A percentile compares a stretch with the other conserved stretches of the same genome.
Evolutionary conservation across 805 yeast genomes (phyloP).

Genomic region (Lachancea thermotolerans): DNA sequence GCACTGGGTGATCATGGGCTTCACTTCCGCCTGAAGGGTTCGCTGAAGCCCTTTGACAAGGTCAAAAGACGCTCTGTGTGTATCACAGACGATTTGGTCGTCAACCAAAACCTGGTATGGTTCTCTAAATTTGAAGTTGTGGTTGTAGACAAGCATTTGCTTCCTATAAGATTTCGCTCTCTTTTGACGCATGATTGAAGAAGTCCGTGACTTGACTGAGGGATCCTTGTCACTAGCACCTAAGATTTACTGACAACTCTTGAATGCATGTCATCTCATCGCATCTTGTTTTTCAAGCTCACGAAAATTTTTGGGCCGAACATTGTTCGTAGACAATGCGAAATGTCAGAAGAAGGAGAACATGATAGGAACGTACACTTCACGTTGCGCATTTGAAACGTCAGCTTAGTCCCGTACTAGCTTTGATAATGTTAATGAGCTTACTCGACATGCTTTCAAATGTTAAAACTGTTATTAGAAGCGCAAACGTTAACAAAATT

Average conservation of each 20-base stretch:
- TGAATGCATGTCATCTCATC: constrained; percentile 13
- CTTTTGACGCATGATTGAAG: constrained; percentile 74
- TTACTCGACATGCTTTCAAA: too few species aligned
- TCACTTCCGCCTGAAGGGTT: constrained; percentile 78
- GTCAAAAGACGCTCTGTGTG: constrained; percentile 64
- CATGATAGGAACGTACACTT: background rate
- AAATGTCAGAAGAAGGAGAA: background rate
- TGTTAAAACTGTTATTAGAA: too few species aligned
- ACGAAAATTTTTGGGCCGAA: constrained; percentile 3
- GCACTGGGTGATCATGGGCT: constrained; percentile 93
- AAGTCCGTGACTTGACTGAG: background rate
- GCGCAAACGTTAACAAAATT: too few species aligned
- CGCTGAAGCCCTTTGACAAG: constrained; percentile 72
- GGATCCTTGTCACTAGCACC: background rate
- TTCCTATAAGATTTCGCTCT: constrained; percentile 91
- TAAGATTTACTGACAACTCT: background rate
- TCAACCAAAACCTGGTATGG: constrained; percentile 91
- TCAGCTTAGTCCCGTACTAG: too few species aligned
- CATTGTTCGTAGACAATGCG: background rate
- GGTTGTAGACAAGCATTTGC: constrained; percentile 78
- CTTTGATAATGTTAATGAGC: too few species aligned
- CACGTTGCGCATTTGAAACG: too few species aligned
- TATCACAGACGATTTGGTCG: constrained; percentile 62
- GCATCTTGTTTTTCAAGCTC: constrained; percentile 5
- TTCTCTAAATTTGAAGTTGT: constrained; percentile 85